Conservation (phyloP, 345 rosid species). For the Eucalyptus camaldulensis region DNA sequence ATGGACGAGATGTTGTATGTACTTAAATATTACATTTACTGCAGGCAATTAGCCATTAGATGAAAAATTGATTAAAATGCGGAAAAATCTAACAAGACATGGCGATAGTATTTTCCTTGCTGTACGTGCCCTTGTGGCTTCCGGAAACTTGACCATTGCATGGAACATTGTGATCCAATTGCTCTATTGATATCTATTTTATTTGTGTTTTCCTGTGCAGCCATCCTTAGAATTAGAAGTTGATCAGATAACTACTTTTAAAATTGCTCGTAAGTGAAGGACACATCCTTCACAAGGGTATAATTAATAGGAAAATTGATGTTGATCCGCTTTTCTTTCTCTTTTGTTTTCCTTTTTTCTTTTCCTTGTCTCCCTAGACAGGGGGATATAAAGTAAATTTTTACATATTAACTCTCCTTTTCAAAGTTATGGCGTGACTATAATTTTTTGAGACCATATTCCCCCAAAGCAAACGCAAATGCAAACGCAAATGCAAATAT, state of each 20-base stretch:
- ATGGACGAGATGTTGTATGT: too few species aligned
- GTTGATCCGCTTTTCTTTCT: not conserved
- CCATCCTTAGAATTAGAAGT: not conserved
- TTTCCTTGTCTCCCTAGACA: not conserved
- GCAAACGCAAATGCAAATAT: not conserved
- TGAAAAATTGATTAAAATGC: too few species aligned
- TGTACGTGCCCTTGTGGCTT: not conserved
- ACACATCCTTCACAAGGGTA: not conserved
- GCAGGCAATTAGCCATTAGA: too few species aligned
- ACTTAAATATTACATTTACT: too few species aligned
- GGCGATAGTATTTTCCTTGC: not conserved
- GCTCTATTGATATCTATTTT: not conserved
- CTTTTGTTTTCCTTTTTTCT: not conserved
- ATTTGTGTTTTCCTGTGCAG: not conserved
- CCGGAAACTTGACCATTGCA: not conserved
- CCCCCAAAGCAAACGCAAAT: not conserved
- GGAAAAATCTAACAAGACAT: too few species aligned
- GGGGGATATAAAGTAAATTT: not conserved
- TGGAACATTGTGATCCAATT: not conserved
- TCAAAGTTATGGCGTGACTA: constrained; percentile 71
- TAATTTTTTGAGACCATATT: constrained; percentile 74
- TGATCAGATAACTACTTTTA: not conserved
- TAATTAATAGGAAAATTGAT: not conserved
- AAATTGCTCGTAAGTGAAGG: not conserved
- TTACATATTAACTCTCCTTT: not conserved